Conservation (phyloP, 2,329 filamentous ascomycete genomes). For the Colletotrichum tabaci region DNA sequence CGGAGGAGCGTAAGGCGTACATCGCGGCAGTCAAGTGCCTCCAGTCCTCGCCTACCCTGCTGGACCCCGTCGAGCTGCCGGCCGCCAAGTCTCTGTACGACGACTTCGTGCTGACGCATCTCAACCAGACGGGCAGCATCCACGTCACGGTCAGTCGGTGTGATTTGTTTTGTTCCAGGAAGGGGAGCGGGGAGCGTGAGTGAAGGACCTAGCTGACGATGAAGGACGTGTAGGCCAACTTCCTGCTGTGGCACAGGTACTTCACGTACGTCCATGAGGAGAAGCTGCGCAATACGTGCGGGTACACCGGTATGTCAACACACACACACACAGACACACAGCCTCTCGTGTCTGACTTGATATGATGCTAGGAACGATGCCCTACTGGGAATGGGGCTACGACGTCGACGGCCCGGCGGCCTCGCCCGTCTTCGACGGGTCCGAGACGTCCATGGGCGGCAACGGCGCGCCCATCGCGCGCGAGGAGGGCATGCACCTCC, state of each 20-base stretch:
- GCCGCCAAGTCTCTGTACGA: conserved; percentile 43
- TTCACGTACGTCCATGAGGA: conserved; percentile 31
- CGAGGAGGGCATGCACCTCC: conserved; percentile 40
- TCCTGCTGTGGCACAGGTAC: conserved; percentile 39
- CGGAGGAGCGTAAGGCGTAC: conserved; percentile 44
- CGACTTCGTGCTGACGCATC: conserved; percentile 42
- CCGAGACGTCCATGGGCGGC: conserved; percentile 54
- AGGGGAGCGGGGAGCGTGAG: too few species aligned
- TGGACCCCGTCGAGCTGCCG: conserved; percentile 23
- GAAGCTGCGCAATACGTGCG: conserved; percentile 36
- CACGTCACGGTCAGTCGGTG: conserved; percentile 29
- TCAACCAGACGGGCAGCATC: conserved; percentile 37
- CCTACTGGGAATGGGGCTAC: conserved; percentile 33
- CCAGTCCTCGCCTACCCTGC: conserved; percentile 41
- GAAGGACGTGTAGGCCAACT: conserved; percentile 12
- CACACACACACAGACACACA: conserved; percentile 1
- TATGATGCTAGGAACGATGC: conserved; percentile 27
- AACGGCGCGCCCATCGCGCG: conserved; percentile 52
- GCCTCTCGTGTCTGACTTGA: background rate
- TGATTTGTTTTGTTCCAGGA: too few species aligned
- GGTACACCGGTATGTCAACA: conserved; percentile 40
- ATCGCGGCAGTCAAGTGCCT: conserved; percentile 48
- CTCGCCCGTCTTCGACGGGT: conserved; percentile 58
- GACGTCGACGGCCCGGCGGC: conserved; percentile 48
- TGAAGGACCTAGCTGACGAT: too few species aligned